Evolutionary conservation across 2,329 filamentous ascomycete genomes (phyloP).

Genomic region (Fonsecaea nubica): DNA sequence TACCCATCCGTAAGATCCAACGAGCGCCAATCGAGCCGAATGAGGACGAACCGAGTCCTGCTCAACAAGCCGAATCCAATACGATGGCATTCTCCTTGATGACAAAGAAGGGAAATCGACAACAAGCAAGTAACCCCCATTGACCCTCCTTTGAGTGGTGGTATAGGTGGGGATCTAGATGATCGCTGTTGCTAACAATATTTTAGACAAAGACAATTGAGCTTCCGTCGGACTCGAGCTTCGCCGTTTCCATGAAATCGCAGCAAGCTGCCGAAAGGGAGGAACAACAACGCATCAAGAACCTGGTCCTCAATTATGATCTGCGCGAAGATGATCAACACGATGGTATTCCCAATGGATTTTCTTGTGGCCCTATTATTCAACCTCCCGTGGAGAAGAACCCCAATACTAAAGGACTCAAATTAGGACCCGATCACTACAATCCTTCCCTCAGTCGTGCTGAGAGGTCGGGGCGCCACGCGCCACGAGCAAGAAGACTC

Average conservation of each 20-base stretch:
- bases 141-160: background rate
- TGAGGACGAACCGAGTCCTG: constrained; percentile 42
- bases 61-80: constrained; percentile 43
- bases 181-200: constrained; percentile 24
- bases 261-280: constrained; percentile 95
- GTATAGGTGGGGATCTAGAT: background rate
- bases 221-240: constrained; percentile 83
- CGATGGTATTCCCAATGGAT: constrained; percentile 68
- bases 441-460: constrained; percentile 46
- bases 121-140: constrained; percentile 68
- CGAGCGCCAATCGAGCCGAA: constrained; percentile 63
- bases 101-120: constrained; percentile 93
- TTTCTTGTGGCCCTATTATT: constrained; percentile 51
- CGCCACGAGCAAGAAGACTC: constrained; percentile 85
- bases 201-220: constrained; percentile 87
- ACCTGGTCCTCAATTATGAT: constrained; percentile 94
- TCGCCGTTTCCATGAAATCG: constrained; percentile 93
- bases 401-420: constrained; percentile 45
- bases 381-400: constrained; percentile 40
- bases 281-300: constrained; percentile 98
- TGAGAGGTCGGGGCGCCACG: constrained; percentile 69
- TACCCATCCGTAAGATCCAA: constrained; percentile 78
- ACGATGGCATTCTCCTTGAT: constrained; percentile 98
- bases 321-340: constrained; percentile 80
- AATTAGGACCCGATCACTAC: constrained; percentile 52